Percentiles rank a stretch among this genome's conserved stretches.
phyloP scores from a whole-genome alignment of 257 asterid genomes.

The Marsdenia floribunda region DNA sequence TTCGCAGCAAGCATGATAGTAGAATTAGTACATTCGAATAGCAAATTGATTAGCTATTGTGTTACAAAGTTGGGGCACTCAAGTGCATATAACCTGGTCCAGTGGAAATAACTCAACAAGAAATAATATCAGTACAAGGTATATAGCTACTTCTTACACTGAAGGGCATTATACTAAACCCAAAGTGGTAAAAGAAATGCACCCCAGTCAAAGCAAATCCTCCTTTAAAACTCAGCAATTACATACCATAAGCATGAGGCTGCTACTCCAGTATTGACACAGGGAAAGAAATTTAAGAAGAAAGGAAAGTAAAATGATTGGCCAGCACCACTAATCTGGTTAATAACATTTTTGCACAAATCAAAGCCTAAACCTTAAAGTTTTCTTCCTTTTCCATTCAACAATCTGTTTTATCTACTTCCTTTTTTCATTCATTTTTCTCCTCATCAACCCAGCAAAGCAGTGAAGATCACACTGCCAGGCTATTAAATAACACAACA shows the following conservation, averaged over 20 bases:
- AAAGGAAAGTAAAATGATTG: not conserved
- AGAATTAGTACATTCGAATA: not conserved
- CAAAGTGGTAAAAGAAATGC: not conserved
- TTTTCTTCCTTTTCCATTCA: not conserved
- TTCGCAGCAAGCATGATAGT: not conserved
- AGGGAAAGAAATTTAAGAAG: not conserved
- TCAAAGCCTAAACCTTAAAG: not conserved
- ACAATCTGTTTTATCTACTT: not conserved
- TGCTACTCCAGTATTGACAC: not conserved
- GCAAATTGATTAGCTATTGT: not conserved
- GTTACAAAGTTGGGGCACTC: not conserved
- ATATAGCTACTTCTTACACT: too few species aligned
- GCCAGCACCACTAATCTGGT: not conserved
- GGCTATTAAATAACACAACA: not conserved
- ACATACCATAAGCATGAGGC: too few species aligned
- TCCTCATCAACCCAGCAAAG: not conserved
- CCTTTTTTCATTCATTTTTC: not conserved
- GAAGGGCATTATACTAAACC: not conserved
- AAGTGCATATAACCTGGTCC: not conserved
- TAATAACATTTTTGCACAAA: not conserved
- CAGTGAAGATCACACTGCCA: not conserved
- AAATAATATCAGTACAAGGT: not conserved
- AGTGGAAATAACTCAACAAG: not conserved
- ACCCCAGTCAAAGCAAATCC: not conserved
- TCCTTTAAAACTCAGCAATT: not conserved